Base-by-base conservation (phyloP, 371 early-diverging fungal genomes). In the Rhizomucor miehei region DNA sequence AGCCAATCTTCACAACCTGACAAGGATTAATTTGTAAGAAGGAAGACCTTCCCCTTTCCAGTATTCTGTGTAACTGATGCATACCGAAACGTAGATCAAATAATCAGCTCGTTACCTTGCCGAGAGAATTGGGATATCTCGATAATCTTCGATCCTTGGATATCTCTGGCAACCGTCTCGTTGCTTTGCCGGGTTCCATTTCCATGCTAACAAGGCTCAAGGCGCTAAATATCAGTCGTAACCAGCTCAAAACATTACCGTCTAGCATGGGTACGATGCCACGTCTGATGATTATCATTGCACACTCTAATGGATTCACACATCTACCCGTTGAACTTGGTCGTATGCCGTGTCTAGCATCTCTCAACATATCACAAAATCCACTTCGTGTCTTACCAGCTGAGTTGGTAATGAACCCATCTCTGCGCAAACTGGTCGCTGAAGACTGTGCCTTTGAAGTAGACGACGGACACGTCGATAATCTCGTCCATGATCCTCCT, bases 311-410 rank as follows among this genome's bases (percentile, higher is more conserved):
- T 37, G 11, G 29, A 17, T 5, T 53, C n/a, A 13, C n/a, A 6
- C 54, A 45, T 2, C n/a, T 53, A 17, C 46, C 54, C 11, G 12
- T 11, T 20, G 25, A 45, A 14, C 19, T 89, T 13, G 77, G 76
- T 1, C 46, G 52, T 8, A 56, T 82, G 34, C 53, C 40, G 17
- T 65, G 21, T 16, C 57, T 89, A 20, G 65, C 64, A 2, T 81
- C 82, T 35, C 67, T 89, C 14, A 89, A 92, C 68, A 54, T 92
- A 11, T 75, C 85, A 6, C 52, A 84, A 35, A 93, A 92, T 63
- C 75, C 79, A 5, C 53, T 95, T 11, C 57, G 51, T 6, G 66
- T 65, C 1, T 64, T 95, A 36, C 95, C 93, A 5, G 88, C 88
- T 4, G 89, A 90, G 53, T 56, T 92, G 8, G 77, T 73, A 16